Percentiles rank a stretch among this genome's conserved stretches.
These are phyloP conservation scores for Purpureocillium lavendulum DNA, from an alignment of 2,329 filamentous ascomycete genomes.

Conservation along the genomic window DNA sequence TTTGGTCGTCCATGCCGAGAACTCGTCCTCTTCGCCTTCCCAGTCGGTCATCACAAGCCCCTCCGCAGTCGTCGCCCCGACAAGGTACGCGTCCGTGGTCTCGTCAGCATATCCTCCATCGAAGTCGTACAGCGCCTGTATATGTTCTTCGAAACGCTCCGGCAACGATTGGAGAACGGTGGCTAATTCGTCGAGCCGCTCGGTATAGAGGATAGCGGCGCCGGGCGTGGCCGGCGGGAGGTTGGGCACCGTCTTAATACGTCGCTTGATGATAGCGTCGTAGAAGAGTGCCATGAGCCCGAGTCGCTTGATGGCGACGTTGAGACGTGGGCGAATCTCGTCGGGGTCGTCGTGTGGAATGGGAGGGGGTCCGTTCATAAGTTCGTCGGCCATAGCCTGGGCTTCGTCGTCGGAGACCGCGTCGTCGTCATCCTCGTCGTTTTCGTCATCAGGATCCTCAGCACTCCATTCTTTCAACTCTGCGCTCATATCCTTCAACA, in stretches of 20 bases:
- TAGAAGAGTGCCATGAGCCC: conserved; percentile 62
- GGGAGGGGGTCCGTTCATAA: conserved; percentile 54
- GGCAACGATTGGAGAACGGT: conserved; percentile 51
- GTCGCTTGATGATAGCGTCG: conserved; percentile 59
- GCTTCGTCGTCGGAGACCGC: conserved; percentile 30
- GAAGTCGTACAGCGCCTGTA: conserved; percentile 63
- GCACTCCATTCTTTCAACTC: conserved; percentile 86
- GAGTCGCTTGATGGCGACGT: conserved; percentile 53
- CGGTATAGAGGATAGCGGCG: conserved; percentile 18
- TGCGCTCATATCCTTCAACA: conserved; percentile 72
- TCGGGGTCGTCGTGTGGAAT: conserved; percentile 59
- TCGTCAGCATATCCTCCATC: conserved; percentile 50
- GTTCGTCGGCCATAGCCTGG: conserved; percentile 56
- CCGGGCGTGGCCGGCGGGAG: conserved; percentile 26
- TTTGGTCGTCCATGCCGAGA: conserved; percentile 64
- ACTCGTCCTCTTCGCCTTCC: conserved; percentile 63
- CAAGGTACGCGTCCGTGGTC: conserved; percentile 50
- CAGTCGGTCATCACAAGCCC: conserved; percentile 51
- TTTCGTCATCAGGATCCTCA: conserved; percentile 55
- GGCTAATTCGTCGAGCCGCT: conserved; percentile 47
- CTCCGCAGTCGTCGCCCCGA: conserved; percentile 47
- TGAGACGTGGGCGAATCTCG: conserved; percentile 56
- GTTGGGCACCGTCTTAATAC: conserved; percentile 50
- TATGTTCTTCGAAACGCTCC: conserved; percentile 61
- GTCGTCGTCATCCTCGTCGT: conserved; percentile 41